Evolutionary conservation across 305 asterid species (phyloP), one percentile per base, ranked within the genome.

Genomic region (Lippia alba): DNA sequence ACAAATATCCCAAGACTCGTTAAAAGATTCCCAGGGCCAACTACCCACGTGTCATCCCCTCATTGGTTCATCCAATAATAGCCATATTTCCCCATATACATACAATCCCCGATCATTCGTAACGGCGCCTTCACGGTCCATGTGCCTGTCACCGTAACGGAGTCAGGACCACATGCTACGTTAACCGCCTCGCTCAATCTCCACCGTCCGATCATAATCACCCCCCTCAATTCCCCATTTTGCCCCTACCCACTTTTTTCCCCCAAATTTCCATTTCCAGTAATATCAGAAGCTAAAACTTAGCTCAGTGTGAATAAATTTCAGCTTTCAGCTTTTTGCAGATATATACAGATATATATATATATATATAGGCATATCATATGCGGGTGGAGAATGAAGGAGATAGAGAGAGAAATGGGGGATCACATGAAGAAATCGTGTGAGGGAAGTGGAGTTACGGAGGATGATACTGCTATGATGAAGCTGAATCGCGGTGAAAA

Each of bases 111-210:
- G 79, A 74, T 79, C 76, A 56, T 70, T 74, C 74, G 67, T 65
- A 80, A 85, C 84, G 86, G 90, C 83, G 80, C 55, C 60, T 45
- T 83, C 32, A 19, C 30, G 73, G 44, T 5, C 48, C 86, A 83
- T 75, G 88, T 82, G 87, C 85, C 81, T 74, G 86, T 79, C 87
- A 59, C 90, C 82, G 85, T 82, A 82, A 84, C 88, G 91, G 88
- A 79, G 87, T 75, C 67, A 77, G 90, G 91, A 88, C 91, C 94
- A 88, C 91, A 73, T 80, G 78, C 72, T 78, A 67, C 73, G 78
- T 67, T 79, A 82, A 82, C 87, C 76, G 80, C 64, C 71, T 80
- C 56, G 1, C 64, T 75, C 45, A 64, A 79, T 83, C 81, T 76
- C 71, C 66, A 73, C 86, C 89, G 76, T 85, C 64, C 20, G 87